phyloP scores from a whole-genome alignment of 23 red algal genomes.

The Pyropia yezoensis region DNA sequence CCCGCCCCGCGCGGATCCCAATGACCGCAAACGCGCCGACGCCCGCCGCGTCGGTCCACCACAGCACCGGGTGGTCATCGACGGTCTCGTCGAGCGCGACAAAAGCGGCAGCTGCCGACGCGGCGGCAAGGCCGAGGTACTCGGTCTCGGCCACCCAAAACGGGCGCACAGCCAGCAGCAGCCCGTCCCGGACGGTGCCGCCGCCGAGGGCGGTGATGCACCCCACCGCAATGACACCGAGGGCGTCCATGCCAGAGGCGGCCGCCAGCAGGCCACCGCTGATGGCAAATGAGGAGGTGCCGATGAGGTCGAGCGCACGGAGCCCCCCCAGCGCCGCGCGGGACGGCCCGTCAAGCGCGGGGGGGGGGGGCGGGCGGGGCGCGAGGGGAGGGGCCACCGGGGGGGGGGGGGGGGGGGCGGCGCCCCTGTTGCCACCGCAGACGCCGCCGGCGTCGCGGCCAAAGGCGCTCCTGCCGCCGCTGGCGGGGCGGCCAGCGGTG shows the following conservation, averaged over 20 bases:
- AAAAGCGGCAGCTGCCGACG: background rate
- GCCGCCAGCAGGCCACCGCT: background rate
- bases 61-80: too few species aligned
- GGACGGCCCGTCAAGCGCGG: background rate
- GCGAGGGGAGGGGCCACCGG: too few species aligned
- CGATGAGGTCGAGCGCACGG: background rate
- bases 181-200: constrained; percentile 1
- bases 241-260: background rate
- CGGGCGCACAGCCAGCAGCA: background rate
- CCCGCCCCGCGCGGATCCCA: constrained; percentile 9
- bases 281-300: background rate
- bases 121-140: constrained; percentile 3
- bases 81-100: background rate
- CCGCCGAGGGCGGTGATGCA: constrained; percentile 6
- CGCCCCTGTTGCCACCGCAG: too few species aligned
- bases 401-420: too few species aligned
- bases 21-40: constrained; percentile 52
- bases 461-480: too few species aligned
- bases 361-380: too few species aligned
- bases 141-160: constrained; percentile 6
- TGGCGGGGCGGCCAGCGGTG: too few species aligned
- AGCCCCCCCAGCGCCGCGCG: background rate
- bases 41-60: constrained; percentile 17
- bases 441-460: too few species aligned
- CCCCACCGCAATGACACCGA: background rate